These are phyloP conservation scores for Sphaerulina populicola DNA, from an alignment of 2,329 filamentous ascomycete species.

Conservation along the genomic window DNA sequence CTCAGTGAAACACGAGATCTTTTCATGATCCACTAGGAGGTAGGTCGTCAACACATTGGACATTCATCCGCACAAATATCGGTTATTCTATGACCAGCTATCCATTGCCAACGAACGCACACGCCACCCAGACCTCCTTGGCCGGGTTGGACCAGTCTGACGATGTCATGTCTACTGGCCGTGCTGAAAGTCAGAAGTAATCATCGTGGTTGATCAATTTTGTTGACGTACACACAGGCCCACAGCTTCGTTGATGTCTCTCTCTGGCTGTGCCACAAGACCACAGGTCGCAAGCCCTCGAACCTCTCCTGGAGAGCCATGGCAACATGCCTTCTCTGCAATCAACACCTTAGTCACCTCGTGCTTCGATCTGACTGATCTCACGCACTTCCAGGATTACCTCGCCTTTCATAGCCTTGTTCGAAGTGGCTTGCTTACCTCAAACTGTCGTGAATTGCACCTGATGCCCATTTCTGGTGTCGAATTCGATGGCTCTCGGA, in stretches of 20 bases:
- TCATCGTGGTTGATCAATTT: background rate
- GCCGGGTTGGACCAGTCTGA: too few species aligned
- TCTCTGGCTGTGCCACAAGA: background rate
- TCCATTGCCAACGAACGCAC: too few species aligned
- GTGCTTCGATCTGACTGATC: background rate
- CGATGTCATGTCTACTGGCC: too few species aligned
- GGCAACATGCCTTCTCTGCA: background rate
- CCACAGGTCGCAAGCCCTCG: background rate
- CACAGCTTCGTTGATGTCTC: background rate
- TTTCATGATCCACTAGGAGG: too few species aligned
- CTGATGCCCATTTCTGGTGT: background rate
- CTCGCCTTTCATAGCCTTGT: background rate
- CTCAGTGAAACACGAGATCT: too few species aligned
- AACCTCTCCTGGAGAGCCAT: background rate
- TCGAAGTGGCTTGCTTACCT: background rate
- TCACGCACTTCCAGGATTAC: background rate
- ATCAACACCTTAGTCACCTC: background rate
- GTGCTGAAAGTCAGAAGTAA: too few species aligned
- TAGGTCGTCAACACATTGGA: too few species aligned
- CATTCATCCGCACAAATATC: too few species aligned
- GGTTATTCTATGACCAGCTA: too few species aligned
- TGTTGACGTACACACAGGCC: background rate
- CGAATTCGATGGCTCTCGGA: background rate
- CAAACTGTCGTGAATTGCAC: background rate
- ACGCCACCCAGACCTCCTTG: too few species aligned